phyloP scores from a whole-genome alignment of 371 early-diverging fungal species.

The Blyttiomyces sp. region DNA sequence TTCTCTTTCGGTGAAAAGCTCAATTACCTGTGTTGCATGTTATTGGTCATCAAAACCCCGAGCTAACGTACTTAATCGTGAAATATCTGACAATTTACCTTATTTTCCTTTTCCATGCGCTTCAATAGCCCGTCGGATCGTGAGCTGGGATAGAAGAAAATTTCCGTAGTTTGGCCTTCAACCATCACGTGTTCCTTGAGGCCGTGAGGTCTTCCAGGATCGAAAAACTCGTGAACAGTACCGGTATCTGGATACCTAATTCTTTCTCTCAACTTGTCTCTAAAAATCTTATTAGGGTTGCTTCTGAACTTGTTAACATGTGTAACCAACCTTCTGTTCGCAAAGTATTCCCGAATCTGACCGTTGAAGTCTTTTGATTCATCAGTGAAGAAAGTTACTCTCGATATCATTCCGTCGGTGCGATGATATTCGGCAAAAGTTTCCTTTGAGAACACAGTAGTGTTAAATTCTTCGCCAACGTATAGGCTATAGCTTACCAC shows the following conservation, averaged over 20 bases:
- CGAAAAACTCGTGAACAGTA: slow-evolving; percentile 45
- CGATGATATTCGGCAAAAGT: slow-evolving; percentile 51
- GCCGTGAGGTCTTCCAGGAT: slow-evolving; percentile 48
- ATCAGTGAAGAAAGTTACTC: slow-evolving; percentile 45
- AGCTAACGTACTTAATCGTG: no score
- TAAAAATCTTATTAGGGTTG: slow-evolving; percentile 3
- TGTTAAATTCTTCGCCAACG: neutral
- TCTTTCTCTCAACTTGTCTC: slow-evolving; percentile 46
- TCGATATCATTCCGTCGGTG: slow-evolving; percentile 49
- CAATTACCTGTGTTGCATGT: slow-evolving; percentile 27
- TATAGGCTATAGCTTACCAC: slow-evolving; percentile 13
- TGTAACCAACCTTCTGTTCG: slow-evolving; percentile 35
- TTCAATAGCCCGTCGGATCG: slow-evolving; percentile 48
- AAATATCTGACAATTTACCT: slow-evolving; percentile 24
- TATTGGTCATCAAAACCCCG: no score
- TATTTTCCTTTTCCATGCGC: slow-evolving; percentile 37
- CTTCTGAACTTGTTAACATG: neutral
- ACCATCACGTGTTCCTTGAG: slow-evolving; percentile 50
- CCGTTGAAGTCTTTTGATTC: slow-evolving; percentile 32
- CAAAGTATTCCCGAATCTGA: slow-evolving; percentile 39
- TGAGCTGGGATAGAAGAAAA: slow-evolving; percentile 49
- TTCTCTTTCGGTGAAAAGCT: slow-evolving; percentile 45
- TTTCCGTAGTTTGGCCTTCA: slow-evolving; percentile 41
- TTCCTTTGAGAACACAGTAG: slow-evolving; percentile 34
- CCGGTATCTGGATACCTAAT: slow-evolving; percentile 34